Evolutionary conservation across 225 moss, liverwort and hornwort species (phyloP), one percentile per base, ranked within the genome.

Genomic region (Antitrichia curtipendula): DNA sequence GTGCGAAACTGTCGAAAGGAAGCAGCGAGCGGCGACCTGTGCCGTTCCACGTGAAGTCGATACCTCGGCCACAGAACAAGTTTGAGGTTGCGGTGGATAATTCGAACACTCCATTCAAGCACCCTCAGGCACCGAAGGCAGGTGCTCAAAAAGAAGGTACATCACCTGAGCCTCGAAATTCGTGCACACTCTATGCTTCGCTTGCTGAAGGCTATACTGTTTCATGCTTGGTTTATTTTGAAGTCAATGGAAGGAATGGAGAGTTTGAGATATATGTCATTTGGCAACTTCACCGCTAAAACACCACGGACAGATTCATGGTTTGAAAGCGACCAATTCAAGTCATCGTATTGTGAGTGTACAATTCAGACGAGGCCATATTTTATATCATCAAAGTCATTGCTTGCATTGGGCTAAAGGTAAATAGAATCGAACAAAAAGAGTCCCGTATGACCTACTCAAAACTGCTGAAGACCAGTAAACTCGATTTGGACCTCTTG

Each of bases 31-130:
- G 90, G 49, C 91, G 95, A 41, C 93, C 95, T 75, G 92, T 99
- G 70, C 97, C 97, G 18, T 97, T 97, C 83, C 97, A 97, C 78
- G 93, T 96, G 63, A 90, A 91, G 86, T 94, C 93, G 71, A 97
- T 99, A 36, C 97, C 97, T 64, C 94, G 97, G 36, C 99, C 99
- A 72, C 99, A 99, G 84, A 94, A 93, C 82, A 99, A 96, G 91
- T 99, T 99, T 78, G 97, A 96, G 84, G 69, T 92, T 31, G 88
- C 90, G 50, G 95, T 95, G 75, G 99, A 99, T 86, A 99, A 99
- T 91, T 96, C 97, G 2, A 99, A 94, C 82, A 92, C 91, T 54
- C 95, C 95, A 19, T 99, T 99, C 72, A 93, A 90, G 89, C 99
- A 97, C 68, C 90, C 88, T 58, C 89, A 86, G 80, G 84, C 85